Percentiles rank a stretch among this genome's conserved stretches.
phyloP scores from a whole-genome alignment of 805 yeast species.

The Spathaspora passalidarum region DNA sequence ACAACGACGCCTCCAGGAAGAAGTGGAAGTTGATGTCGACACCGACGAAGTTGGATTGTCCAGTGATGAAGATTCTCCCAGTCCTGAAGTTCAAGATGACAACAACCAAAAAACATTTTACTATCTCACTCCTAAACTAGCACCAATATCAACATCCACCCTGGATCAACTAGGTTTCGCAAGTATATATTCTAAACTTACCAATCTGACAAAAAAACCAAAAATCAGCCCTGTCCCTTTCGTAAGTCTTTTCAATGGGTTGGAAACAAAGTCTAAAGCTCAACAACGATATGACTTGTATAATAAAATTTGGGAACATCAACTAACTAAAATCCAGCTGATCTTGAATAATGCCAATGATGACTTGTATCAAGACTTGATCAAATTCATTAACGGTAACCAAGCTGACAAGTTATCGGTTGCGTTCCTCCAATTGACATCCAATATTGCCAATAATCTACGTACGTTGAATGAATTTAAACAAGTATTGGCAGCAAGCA shows the following conservation, averaged over 20 bases:
- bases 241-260: slow-evolving; percentile 18
- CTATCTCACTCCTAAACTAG: slow-evolving; percentile 16
- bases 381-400: slow-evolving; percentile 17
- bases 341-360: slow-evolving; percentile 32
- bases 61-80: not conserved
- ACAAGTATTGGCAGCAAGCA: slow-evolving; percentile 10
- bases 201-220: slow-evolving; percentile 1
- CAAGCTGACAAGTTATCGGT: slow-evolving; percentile 19
- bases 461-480: slow-evolving; percentile 37
- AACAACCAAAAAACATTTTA: slow-evolving; percentile 35
- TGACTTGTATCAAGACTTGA: slow-evolving; percentile 25
- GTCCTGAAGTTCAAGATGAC: slow-evolving; percentile 4
- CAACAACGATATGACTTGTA: slow-evolving; percentile 21
- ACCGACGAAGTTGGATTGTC: not conserved
- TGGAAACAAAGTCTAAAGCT: slow-evolving; percentile 21
- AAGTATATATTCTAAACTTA: not conserved
- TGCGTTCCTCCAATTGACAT: slow-evolving; percentile 35
- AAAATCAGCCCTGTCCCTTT: slow-evolving; percentile 18
- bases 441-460: slow-evolving; percentile 40
- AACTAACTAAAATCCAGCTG: slow-evolving; percentile 22
- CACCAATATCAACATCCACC: slow-evolving; percentile 1
- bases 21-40: not conserved
- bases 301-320: slow-evolving; percentile 26
- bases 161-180: not conserved
- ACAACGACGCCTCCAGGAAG: not conserved